Evolutionary conservation across 441 rosid genomes (phyloP).

Genomic region (Pelargonium myrrhifolium): DNA sequence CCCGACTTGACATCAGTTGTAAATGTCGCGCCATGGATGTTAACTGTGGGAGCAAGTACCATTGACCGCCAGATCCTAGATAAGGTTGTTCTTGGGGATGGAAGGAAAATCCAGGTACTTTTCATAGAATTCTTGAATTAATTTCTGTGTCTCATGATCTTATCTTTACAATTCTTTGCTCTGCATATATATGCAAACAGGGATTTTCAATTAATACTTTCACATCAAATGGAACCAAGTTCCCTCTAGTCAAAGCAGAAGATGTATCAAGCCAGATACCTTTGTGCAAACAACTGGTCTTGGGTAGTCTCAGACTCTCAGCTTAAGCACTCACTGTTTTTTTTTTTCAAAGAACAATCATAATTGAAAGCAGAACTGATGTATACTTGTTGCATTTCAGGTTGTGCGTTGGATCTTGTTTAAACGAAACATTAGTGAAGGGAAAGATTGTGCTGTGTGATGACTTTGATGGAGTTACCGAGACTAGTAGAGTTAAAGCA

Average conservation of each 20-base stretch:
- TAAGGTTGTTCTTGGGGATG: conserved; percentile 41
- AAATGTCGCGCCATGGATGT: conserved; percentile 44
- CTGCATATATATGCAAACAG: no score
- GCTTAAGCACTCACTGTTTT: no score
- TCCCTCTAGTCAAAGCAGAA: conserved; percentile 31
- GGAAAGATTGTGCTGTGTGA: conserved; percentile 38
- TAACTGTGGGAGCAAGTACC: conserved; percentile 46
- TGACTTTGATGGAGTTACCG: neutral
- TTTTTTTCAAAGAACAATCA: no score
- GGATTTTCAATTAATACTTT: conserved; percentile 42
- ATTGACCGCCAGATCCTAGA: conserved; percentile 34
- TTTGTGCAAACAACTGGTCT: neutral
- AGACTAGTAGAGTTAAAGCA: conserved; percentile 21
- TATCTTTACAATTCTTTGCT: no score
- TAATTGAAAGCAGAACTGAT: no score
- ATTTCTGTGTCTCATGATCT: no score
- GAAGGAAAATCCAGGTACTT: conserved; percentile 28
- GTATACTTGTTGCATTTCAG: conserved; percentile 18
- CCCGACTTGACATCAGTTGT: neutral
- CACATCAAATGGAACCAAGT: conserved; percentile 20
- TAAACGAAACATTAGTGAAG: conserved; percentile 23
- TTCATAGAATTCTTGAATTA: neutral
- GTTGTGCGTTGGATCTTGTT: conserved; percentile 17
- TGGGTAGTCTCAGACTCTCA: no score
- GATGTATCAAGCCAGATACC: conserved; percentile 18